Evolutionary conservation across 805 yeast genomes (phyloP).

Genomic region (Cyberlindnera veronae): DNA sequence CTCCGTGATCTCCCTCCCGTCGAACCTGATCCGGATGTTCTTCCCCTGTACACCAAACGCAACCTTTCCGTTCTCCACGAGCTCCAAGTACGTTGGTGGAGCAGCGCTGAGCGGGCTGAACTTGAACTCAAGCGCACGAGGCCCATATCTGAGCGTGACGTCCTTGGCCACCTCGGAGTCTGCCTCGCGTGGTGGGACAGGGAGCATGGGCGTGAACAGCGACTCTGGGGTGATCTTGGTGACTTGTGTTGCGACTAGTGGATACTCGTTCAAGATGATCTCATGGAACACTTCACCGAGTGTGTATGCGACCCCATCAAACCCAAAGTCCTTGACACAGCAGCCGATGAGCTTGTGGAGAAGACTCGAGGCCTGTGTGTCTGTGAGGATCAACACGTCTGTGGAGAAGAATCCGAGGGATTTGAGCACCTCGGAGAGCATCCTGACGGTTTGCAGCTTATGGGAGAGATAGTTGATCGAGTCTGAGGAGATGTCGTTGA

Average conservation of each 20-base stretch:
- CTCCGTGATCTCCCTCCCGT: conserved; percentile 17
- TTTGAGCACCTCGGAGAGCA: conserved; percentile 32
- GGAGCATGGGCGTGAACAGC: conserved; percentile 22
- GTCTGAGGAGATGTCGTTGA: conserved; percentile 47
- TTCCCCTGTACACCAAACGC: conserved; percentile 46
- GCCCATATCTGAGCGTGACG: conserved; percentile 48
- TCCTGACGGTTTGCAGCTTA: conserved; percentile 40
- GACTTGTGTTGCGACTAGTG: conserved; percentile 48
- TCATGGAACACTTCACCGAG: conserved; percentile 67
- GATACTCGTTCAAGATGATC: conserved; percentile 58
- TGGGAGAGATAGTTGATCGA: conserved; percentile 50
- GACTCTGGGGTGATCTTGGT: conserved; percentile 25
- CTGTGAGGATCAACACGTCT: conserved; percentile 34
- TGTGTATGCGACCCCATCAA: conserved; percentile 62
- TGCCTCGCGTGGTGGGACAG: conserved; percentile 36
- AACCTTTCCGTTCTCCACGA: conserved; percentile 71
- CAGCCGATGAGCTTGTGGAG: conserved; percentile 63
- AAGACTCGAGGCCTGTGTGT: conserved; percentile 51
- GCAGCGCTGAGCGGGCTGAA: conserved; percentile 64
- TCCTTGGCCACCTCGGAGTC: conserved; percentile 34
- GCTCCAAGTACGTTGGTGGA: conserved; percentile 75
- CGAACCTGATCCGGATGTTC: conserved; percentile 18
- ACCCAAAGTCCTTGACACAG: conserved; percentile 76
- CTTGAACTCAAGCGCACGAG: conserved; percentile 56
- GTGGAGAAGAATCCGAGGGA: conserved; percentile 35